Evolutionary conservation across 441 rosid genomes (phyloP).

Genomic region (Populus trichocarpa): DNA sequence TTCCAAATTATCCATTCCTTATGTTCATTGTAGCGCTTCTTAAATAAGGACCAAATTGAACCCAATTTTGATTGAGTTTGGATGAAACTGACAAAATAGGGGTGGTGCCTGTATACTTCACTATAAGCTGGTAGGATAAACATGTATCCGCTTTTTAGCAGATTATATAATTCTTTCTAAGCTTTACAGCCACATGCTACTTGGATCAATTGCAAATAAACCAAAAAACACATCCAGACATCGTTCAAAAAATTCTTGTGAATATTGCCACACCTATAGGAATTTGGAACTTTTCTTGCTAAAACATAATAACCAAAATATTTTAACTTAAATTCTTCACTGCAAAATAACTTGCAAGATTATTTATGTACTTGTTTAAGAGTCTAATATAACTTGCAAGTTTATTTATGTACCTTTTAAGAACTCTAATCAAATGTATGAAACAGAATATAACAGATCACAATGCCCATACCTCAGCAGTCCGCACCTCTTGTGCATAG

Average conservation of each 20-base stretch:
- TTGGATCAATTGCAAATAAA: background rate
- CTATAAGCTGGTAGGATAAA: background rate
- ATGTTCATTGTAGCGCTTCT: background rate
- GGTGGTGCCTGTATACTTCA: background rate
- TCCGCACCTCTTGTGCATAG: constrained; percentile 89
- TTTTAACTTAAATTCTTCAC: background rate
- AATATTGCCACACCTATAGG: background rate
- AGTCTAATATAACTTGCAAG: background rate
- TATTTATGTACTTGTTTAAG: background rate
- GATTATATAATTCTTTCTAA: background rate
- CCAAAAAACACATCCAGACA: background rate
- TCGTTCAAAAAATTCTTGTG: background rate
- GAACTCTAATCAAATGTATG: background rate
- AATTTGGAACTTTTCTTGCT: background rate
- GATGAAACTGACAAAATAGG: background rate
- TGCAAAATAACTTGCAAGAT: background rate
- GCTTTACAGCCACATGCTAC: background rate
- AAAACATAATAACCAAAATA: background rate
- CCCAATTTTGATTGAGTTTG: background rate
- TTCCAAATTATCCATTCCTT: background rate
- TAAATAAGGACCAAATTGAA: background rate
- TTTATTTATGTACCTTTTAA: background rate
- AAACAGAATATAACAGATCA: background rate
- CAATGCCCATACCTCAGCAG: constrained; percentile 66
- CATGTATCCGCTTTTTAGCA: background rate